phyloP scores from a whole-genome alignment of 169 alveolate species.

The Plasmodium gonderi region DNA sequence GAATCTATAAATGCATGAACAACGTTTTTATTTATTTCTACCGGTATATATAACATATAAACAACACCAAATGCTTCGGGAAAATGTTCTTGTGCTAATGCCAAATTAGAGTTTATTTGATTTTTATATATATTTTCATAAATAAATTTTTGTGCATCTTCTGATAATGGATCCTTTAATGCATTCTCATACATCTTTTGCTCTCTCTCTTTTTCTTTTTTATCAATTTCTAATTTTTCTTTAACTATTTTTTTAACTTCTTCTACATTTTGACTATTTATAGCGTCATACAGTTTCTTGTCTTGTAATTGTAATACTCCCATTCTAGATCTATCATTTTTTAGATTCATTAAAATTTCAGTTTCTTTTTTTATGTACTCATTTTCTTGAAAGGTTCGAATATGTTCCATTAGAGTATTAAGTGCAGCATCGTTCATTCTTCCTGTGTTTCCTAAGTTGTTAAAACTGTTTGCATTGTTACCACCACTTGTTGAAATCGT shows the following conservation, averaged over 20 bases:
- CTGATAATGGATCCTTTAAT: conserved; percentile 85
- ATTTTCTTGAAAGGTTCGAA: conserved; percentile 39
- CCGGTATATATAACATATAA: conserved; percentile 93
- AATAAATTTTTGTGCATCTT: conserved; percentile 91
- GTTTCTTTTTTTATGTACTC: conserved; percentile 63
- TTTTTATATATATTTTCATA: conserved; percentile 88
- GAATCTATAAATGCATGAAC: conserved; percentile 96
- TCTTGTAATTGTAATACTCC: conserved; percentile 42
- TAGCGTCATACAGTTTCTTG: conserved; percentile 47
- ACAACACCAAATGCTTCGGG: conserved; percentile 86
- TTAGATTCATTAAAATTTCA: conserved; percentile 28
- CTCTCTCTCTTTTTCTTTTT: conserved; percentile 75
- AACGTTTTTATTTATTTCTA: conserved; percentile 90
- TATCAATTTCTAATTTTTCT: conserved; percentile 59
- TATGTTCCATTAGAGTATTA: conserved; percentile 33
- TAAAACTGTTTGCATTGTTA: background rate
- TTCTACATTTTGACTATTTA: conserved; percentile 31
- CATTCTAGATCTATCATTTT: conserved; percentile 46
- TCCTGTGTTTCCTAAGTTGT: background rate
- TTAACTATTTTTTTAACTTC: conserved; percentile 45
- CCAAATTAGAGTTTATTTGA: conserved; percentile 90
- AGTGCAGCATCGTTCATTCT: conserved; percentile 7
- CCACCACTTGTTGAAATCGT: background rate
- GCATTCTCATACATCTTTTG: conserved; percentile 76
- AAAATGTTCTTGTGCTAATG: conserved; percentile 85